phyloP scores from a whole-genome alignment of 2,329 filamentous ascomycete genomes.

The Alternaria longipes region DNA sequence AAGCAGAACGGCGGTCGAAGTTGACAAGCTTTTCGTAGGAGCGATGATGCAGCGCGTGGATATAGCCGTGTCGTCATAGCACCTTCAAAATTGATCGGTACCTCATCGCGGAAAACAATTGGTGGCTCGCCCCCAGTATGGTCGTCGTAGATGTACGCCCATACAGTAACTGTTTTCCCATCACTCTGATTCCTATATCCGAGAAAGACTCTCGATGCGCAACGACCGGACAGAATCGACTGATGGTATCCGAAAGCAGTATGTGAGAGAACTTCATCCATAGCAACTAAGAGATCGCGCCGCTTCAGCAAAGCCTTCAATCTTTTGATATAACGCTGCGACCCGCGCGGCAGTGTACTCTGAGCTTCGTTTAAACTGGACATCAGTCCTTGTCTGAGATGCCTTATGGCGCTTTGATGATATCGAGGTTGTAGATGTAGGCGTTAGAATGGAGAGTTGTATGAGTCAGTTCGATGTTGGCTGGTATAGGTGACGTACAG shows the following conservation, averaged over 20 bases:
- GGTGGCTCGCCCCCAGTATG: neutral
- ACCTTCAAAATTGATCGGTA: fast-evolving
- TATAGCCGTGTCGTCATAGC: neutral
- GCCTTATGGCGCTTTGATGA: neutral
- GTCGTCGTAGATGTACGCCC: constrained; percentile 2
- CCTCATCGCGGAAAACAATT: constrained; percentile 2
- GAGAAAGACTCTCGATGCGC: neutral
- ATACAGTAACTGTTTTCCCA: neutral
- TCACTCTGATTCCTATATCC: neutral
- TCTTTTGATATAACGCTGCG: constrained; percentile 2
- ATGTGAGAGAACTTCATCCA: neutral
- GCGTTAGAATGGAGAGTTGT: neutral
- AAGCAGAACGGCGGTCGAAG: neutral
- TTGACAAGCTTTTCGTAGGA: neutral
- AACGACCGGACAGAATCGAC: neutral
- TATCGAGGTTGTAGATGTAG: too few relatives aligned
- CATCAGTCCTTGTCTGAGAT: neutral
- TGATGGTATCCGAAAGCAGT: neutral
- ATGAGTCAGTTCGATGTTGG: neutral
- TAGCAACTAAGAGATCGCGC: neutral
- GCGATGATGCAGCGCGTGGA: constrained; percentile 4
- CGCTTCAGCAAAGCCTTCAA: neutral
- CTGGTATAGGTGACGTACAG: neutral
- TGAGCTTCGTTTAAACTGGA: neutral
- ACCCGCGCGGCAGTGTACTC: neutral